Evolutionary conservation across 2,329 filamentous ascomycete genomes (phyloP).

Genomic region (Aspergillus sojae): DNA sequence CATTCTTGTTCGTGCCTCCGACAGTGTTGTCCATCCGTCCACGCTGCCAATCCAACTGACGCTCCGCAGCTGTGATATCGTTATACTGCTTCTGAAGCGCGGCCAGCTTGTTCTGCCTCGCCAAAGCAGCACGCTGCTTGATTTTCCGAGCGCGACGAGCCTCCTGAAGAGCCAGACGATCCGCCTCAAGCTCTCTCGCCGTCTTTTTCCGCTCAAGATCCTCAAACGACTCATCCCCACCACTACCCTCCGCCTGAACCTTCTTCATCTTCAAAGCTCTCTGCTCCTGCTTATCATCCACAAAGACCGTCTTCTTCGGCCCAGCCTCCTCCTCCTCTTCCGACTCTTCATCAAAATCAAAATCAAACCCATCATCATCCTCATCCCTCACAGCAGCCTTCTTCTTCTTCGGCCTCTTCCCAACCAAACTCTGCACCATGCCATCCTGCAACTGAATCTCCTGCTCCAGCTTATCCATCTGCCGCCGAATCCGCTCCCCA

Average conservation of each 20-base stretch:
- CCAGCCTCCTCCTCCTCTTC: slow-evolving; percentile 25
- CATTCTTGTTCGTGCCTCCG: slow-evolving; percentile 65
- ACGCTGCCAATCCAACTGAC: slow-evolving; percentile 61
- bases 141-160: slow-evolving; percentile 46
- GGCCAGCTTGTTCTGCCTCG: slow-evolving; percentile 53
- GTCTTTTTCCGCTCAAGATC: slow-evolving; percentile 39
- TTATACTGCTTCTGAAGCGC: slow-evolving; percentile 57
- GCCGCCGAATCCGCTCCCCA: slow-evolving; percentile 57
- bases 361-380: slow-evolving; percentile 25
- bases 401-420: slow-evolving; percentile 24
- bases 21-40: slow-evolving; percentile 63
- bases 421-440: slow-evolving; percentile 35
- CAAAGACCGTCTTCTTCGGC: slow-evolving; percentile 43
- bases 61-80: slow-evolving; percentile 58
- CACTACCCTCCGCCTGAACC: slow-evolving; percentile 24
- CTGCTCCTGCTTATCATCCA: slow-evolving; percentile 41
- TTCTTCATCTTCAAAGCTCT: slow-evolving; percentile 28
- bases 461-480: slow-evolving; percentile 54
- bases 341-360: slow-evolving; percentile 23
- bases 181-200: slow-evolving; percentile 48
- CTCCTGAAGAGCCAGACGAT: slow-evolving; percentile 43
- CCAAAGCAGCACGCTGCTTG: slow-evolving; percentile 53
- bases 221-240: slow-evolving; percentile 26
- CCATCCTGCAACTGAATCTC: slow-evolving; percentile 47
- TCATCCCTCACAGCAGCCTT: slow-evolving; percentile 25